Conservation (phyloP, 2,329 filamentous ascomycete genomes). For the Colletotrichum spaethianum region DNA sequence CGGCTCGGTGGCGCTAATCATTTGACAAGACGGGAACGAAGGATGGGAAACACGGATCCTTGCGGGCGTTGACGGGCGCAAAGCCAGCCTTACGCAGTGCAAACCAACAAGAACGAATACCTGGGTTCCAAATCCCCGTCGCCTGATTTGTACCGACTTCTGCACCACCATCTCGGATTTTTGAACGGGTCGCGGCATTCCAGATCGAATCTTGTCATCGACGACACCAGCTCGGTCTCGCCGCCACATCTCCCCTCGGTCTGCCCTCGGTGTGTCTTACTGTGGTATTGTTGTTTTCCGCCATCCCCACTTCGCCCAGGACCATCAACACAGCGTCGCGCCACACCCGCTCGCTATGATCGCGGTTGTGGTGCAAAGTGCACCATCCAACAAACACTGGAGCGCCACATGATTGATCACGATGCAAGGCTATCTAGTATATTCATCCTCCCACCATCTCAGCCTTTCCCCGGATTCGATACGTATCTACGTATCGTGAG, state of each 20-base stretch:
- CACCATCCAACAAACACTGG: neutral
- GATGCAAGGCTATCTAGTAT: conserved; percentile 29
- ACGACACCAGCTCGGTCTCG: neutral
- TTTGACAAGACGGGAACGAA: conserved; percentile 12
- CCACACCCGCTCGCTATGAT: conserved; percentile 1
- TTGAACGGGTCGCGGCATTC: neutral
- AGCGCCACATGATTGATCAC: neutral
- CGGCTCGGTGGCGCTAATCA: conserved; percentile 11
- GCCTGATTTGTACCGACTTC: neutral
- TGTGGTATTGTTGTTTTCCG: too few species aligned
- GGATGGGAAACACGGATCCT: conserved; percentile 12
- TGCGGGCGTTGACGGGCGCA: conserved; percentile 3
- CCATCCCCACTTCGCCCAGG: conserved; percentile 13
- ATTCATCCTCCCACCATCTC: conserved; percentile 18
- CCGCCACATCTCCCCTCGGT: conserved; percentile 10
- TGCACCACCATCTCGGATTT: neutral
- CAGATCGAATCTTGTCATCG: neutral
- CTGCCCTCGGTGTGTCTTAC: conserved; percentile 25
- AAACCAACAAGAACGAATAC: neutral
- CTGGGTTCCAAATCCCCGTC: neutral
- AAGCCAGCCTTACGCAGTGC: neutral
- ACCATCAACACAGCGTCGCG: neutral
- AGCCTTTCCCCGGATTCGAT: conserved; percentile 41
- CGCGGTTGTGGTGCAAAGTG: neutral
- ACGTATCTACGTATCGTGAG: conserved; percentile 40